Base-by-base conservation (phyloP, 768 basidiomycete species). In the Austroboletus eburneus region DNA sequence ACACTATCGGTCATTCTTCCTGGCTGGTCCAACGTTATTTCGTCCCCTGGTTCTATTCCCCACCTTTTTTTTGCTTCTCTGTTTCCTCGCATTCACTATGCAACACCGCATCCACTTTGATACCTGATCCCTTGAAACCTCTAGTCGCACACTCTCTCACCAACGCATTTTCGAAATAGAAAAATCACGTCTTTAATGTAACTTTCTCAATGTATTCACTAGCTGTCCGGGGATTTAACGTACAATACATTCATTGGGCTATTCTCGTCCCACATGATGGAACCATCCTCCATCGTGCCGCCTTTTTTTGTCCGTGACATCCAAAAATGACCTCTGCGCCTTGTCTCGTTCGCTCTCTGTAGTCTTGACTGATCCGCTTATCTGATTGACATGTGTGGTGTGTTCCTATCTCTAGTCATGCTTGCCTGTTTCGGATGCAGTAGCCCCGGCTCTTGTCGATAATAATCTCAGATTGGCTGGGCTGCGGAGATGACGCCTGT, bases 121-220 rank as follows among this genome's bases (percentile, higher is more conserved):
- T 60, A 61, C 55, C 60, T 57, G 45, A 51, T 42, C 55, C 43
- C 35, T 45, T 21, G 27, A 27, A 27, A 12, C 42, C 35, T 30
- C 44, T 41, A 39, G 46, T 55, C 48, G 9, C 58, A 56, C 27
- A 27, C 5, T 27, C 55, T 55, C 50, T 50, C 50, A 39, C 50
- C 61, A 61, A 12, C n/a, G 27, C 27, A 27, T 27, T 60, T 43
- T 46, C 42, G 54, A 62, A 12, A 30, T 61, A 64, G 61, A 61
- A 52, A 49, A 27, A 27, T 27, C 59, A 49, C 23, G 48, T 24
- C 38, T 50, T 61, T 52, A 61, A 53, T 58, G 57, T 54, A 58
- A 44, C 30, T 17, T 45, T 61, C 47, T 44, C 5, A 46, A 16
- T 64, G 59, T 63, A 64, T 52, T 52, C 55, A 46, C 29, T 57